These are phyloP conservation scores for Geotrichum armillariae DNA, from an alignment of 1,139 yeast genomes.

Conservation along the genomic window DNA sequence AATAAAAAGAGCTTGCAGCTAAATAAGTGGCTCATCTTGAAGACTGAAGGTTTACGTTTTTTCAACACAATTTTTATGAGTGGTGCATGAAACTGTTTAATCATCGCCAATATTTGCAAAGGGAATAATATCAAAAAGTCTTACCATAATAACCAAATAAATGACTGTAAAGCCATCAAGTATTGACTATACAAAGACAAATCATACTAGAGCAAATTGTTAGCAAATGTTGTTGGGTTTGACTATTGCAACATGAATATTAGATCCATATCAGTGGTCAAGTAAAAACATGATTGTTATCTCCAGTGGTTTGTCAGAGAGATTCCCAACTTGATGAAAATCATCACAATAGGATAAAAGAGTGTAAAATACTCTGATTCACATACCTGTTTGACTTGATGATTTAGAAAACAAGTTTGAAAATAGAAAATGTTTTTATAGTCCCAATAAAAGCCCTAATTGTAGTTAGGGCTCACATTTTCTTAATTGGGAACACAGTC, in stretches of 20 bases:
- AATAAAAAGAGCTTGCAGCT: not conserved
- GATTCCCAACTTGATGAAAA: constrained; percentile 40
- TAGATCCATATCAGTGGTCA: constrained; percentile 35
- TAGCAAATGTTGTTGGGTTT: too few species aligned
- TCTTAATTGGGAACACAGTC: too few species aligned
- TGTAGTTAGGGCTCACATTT: too few species aligned
- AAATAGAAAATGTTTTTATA: too few species aligned
- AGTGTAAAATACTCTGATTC: not conserved
- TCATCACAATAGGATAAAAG: constrained; percentile 29
- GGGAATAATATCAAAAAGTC: too few species aligned
- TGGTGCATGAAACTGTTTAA: constrained; percentile 40
- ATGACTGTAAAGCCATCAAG: constrained; percentile 9
- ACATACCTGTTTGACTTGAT: not conserved
- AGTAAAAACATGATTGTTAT: constrained; percentile 28
- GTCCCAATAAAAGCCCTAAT: too few species aligned
- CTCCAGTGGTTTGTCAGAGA: constrained; percentile 41
- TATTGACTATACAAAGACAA: too few species aligned
- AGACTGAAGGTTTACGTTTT: constrained; percentile 37
- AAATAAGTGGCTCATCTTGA: constrained; percentile 34
- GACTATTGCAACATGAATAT: too few species aligned
- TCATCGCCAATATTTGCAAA: constrained; percentile 28
- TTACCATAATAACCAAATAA: too few species aligned
- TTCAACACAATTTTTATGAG: constrained; percentile 32
- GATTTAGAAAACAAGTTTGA: not conserved
- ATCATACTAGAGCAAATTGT: too few species aligned